Evolutionary conservation across 257 asterid species (phyloP).

Genomic region (Solanum sparsipilum): DNA sequence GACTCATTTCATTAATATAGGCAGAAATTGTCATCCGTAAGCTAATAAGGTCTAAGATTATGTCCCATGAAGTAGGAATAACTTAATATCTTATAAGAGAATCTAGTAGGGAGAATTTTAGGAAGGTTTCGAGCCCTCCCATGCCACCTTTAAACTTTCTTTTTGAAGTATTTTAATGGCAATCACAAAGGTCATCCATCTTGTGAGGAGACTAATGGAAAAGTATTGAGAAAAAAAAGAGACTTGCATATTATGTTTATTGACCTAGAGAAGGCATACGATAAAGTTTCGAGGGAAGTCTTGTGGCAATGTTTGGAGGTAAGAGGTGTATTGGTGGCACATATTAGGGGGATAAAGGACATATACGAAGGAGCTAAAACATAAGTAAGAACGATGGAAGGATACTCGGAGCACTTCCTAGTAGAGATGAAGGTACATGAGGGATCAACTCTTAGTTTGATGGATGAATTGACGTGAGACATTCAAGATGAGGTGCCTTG

Average conservation of each 20-base stretch:
- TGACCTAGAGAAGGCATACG: neutral
- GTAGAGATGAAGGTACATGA: neutral
- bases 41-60: neutral
- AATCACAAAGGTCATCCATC: neutral
- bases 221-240: no score
- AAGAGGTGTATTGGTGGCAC: neutral
- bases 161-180: neutral
- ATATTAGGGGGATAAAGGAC: neutral
- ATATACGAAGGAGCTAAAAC: neutral
- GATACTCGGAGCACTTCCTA: neutral
- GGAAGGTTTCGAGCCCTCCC: neutral
- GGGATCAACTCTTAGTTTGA: neutral
- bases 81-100: neutral
- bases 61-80: neutral
- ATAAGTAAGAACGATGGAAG: neutral
- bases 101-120: neutral
- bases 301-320: neutral
- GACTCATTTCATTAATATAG: no score
- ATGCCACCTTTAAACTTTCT: neutral
- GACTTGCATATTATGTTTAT: no score
- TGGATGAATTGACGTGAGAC: neutral
- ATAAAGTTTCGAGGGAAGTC: neutral
- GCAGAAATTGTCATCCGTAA: neutral
- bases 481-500: neutral
- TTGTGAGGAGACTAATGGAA: neutral